Evolutionary conservation across 768 basidiomycete genomes (phyloP), one percentile per base, ranked within the genome.

Genomic region (Podaxis mareebaensis): DNA sequence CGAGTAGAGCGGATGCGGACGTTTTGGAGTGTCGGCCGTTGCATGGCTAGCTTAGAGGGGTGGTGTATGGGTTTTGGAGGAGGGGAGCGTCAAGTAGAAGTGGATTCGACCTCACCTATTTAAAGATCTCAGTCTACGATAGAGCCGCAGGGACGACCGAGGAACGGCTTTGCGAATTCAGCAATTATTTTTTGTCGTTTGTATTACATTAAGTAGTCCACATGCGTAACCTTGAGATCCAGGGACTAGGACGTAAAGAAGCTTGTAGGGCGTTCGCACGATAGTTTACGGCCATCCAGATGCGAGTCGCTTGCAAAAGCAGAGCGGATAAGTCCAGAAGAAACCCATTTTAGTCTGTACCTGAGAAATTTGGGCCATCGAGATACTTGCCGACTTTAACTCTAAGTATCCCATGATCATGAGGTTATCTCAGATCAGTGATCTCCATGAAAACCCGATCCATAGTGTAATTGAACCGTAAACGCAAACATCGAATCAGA

Each of bases 1-100:
- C 86, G 81, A 13, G 89, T 90, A 3, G 88, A 90, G 67, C 90
- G 85, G 67, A 93, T 87, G 73, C 90, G 88, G 49, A 92, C 86
- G 72, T 87, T 88, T 59, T 83, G 83, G 57, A 91, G 81, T 59
- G 92, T 92, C 48, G 92, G 92, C 48, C 81, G 82, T 73, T 93
- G 92, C 88, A 91, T 90, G 60, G 24, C 15, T 11, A 12, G 26
- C 20, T 36, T 28, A 69, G 66, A 67, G 67, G 68, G 61, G 51
- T 53, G 26, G 64, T 53, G 53, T 58, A 46, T 26, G 49, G 62
- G 64, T 30, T 65, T 49, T 58, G 55, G 54, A 33, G 52, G 48
- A 52, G 39, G 53, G 39, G 54, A 63, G 49, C 58, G 65, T 60
- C 65, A 68, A 69, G 63, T 55, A 55, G 57, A 65, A 67, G 68